Evolutionary conservation across 176 grass and related monocot species (phyloP).

Genomic region (Saccharum spontaneum): DNA sequence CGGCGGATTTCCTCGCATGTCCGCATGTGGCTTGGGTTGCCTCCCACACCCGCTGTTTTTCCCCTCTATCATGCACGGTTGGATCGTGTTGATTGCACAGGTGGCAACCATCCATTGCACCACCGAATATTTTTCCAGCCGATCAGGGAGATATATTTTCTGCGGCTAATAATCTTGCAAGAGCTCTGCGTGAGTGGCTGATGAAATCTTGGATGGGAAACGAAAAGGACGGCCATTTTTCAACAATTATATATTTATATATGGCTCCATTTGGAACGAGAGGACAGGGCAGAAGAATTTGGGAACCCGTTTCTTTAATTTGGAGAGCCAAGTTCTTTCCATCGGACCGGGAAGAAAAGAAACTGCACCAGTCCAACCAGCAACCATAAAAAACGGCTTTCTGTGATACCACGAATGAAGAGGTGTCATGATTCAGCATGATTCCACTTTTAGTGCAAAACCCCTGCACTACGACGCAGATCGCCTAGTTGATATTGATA

Average conservation of each 20-base stretch:
- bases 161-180: background rate
- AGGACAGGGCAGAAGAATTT: conserved; percentile 6
- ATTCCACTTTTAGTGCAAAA: background rate
- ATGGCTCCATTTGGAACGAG: conserved; percentile 36
- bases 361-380: background rate
- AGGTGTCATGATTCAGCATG: conserved; percentile 11
- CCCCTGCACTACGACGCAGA: background rate
- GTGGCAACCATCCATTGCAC: too few species aligned
- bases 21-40: too few species aligned
- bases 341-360: background rate
- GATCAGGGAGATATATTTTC: background rate
- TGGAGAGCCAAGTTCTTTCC: conserved; percentile 4
- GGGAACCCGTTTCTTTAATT: conserved; percentile 8
- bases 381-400: conserved; percentile 21
- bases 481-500: background rate
- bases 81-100: too few species aligned
- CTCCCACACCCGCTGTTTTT: too few species aligned
- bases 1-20: too few species aligned
- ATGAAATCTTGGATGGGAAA: background rate
- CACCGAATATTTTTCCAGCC: background rate
- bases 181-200: background rate
- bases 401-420: conserved; percentile 22
- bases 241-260: background rate
- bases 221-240: background rate
- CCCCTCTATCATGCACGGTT: too few species aligned